Base-by-base conservation (phyloP, 768 basidiomycete species). In the Tremella mesenterica region DNA sequence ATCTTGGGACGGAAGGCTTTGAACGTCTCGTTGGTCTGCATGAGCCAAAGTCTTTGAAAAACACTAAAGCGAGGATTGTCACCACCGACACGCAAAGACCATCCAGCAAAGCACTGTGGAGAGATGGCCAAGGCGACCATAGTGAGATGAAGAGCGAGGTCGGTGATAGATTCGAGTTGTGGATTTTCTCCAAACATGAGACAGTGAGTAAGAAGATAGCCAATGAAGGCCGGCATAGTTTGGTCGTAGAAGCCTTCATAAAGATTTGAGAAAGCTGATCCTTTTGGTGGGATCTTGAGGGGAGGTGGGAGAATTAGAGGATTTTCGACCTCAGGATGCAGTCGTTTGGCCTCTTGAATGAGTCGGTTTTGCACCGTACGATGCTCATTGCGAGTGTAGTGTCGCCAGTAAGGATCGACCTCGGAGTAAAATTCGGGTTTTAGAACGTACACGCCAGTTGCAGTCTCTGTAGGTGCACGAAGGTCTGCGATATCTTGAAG, bases 341-440 rank as follows among this genome's bases (percentile, higher is more conserved):
- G 78, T 76, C 83, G 85, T 77, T 80, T 83, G 48, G 83, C 61
- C 39, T 87, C 78, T 55, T 81, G 79, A 44, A 92, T 39, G 18
- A 73, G 75, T 3, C 86, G 80, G 36, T 77, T 81, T 65, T 91
- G 89, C 23, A 89, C 93, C 69, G 91, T 88, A 63, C 93, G 88
- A 34, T 91, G 81, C 61, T 88, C 84, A 75, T 97, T 97, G 34
- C 92, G 80, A 14, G 88, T 85, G 71, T 95, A 96, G 68, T 96
- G 92, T 67, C 85, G 87, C 76, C 92, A 95, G 75, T 91, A 95
- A 0, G 92, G 91, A 64, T 96, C 86, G 58, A 96, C 85, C 58
- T 95, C 86, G 56, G 83, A 85, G 71, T 82, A 90, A 18, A 77
- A 78, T 61, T 85, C 86, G 43, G 88, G 82, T 69, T 83, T 85